Evolutionary conservation across 2,329 filamentous ascomycete species (phyloP).

Genomic region (Diaporthe sp.): DNA sequence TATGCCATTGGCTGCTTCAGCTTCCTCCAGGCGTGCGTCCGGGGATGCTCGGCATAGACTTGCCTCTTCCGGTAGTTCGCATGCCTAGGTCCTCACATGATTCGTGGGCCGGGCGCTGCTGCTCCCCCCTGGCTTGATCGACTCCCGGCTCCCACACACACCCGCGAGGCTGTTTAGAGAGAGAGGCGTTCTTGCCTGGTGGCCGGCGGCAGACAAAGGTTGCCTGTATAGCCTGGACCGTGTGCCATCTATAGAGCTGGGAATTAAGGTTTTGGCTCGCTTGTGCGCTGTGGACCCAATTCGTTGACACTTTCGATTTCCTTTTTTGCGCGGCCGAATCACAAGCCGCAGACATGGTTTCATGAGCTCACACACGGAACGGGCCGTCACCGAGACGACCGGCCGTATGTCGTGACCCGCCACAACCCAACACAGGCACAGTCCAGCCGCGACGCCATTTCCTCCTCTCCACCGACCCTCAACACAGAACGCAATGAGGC

Average conservation of each 20-base stretch:
- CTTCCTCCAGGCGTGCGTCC: neutral
- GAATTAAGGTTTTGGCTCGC: constrained; percentile 20
- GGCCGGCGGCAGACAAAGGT: neutral
- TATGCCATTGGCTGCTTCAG: constrained; percentile 19
- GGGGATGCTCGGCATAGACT: constrained; percentile 23
- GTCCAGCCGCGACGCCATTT: constrained; percentile 13
- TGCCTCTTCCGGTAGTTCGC: constrained; percentile 34
- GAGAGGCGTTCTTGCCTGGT: neutral
- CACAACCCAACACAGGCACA: neutral
- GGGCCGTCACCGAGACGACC: constrained; percentile 33
- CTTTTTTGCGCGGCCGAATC: neutral
- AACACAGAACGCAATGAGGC: neutral
- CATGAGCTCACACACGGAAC: constrained; percentile 33
- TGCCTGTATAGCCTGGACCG: neutral
- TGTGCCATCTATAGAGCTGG: neutral
- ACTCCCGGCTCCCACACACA: constrained; percentile 23
- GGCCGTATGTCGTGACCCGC: constrained; percentile 17
- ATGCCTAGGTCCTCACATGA: constrained; percentile 28
- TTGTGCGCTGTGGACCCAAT: constrained; percentile 3
- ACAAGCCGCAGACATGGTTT: constrained; percentile 22
- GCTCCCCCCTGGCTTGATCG: constrained; percentile 4
- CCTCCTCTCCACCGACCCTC: neutral
- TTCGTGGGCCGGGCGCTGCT: constrained; percentile 18
- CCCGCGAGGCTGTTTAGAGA: neutral
- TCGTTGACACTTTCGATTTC: neutral